Evolutionary conservation across 202 grass and related monocot species (phyloP), one percentile per base, ranked within the genome.

Genomic region (Panicum virgatum): DNA sequence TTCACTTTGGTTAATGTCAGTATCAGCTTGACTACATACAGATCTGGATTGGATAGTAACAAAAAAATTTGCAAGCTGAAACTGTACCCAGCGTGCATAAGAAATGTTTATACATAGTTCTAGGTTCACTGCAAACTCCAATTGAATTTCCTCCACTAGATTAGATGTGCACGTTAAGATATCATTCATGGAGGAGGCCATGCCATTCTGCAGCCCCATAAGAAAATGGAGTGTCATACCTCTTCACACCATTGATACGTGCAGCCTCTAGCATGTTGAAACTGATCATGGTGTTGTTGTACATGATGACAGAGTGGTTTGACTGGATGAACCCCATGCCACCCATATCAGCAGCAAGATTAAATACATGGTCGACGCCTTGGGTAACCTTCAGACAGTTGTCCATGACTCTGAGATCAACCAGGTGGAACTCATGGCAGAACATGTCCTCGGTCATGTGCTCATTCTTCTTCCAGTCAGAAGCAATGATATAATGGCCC

Each of bases 201-300:
- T 3, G 26, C 3, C 20, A 82, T 62, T 42, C 36, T 52, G 44
- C n/a, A 42, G 32, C 10, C 57, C 64, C 2, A 63, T 40, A 43
- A 52, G 23, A 65, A 75, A 83, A 66, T 30, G 43, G 46, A 70
- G n/a, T 29, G 13, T 6, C 76, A 70, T 43, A 94, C 94, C 94
- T 93, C 87, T 97, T 97, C 79, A 93, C 91, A 65, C 86, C 69
- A 43, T 88, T 93, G 82, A 97, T 93, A 83, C 94, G 92, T 54
- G 86, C 73, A 53, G 91, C 91, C 79, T 97, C 94, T 4, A 97
- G 83, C 94, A 97, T 97, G 80, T 91, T 97, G 74, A 97, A 97
- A 84, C 93, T 97, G 80, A 97, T 97, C 93, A 97, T 97, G 78
- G 90, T 97, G 81, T 97, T 97, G 89, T 97, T 97, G 80, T 97